Percentiles rank a stretch among this genome's conserved stretches.
phyloP scores from a whole-genome alignment of 345 rosid genomes.

The Schrenkiella parvula region DNA sequence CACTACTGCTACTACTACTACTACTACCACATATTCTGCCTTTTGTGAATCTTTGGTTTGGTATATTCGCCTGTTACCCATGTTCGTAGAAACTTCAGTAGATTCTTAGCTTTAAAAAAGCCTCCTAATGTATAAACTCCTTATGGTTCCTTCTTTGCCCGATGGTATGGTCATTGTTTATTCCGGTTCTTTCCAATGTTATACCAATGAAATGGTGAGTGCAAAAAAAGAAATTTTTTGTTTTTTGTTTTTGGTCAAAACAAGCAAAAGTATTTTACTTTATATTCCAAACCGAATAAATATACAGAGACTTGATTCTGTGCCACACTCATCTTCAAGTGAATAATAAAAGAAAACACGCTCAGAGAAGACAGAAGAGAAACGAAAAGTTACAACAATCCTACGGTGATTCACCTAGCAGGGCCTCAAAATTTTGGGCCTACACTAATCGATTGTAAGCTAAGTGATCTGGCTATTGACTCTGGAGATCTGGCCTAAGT shows the following conservation, averaged over 20 bases:
- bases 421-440: not conserved
- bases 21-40: not conserved
- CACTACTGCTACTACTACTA: not conserved
- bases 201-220: not conserved
- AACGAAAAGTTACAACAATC: conserved; percentile 10
- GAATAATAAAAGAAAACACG: not conserved
- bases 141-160: not conserved
- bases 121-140: not conserved
- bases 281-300: not conserved
- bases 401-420: conserved; percentile 6
- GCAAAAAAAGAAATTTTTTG: no score
- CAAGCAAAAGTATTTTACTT: not conserved
- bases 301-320: not conserved
- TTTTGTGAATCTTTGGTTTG: conserved; percentile 15
- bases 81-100: conserved; percentile 11
- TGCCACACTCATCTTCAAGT: conserved; percentile 19
- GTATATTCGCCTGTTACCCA: not conserved
- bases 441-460: conserved; percentile 16
- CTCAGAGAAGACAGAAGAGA: not conserved
- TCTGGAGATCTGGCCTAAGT: conserved; percentile 42
- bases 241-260: no score
- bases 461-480: conserved; percentile 37
- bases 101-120: not conserved
- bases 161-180: not conserved
- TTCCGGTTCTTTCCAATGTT: not conserved